Percentiles rank a stretch among this genome's conserved stretches.
phyloP scores from a whole-genome alignment of 2,329 filamentous ascomycete genomes.

The Davidsoniella virescens region DNA sequence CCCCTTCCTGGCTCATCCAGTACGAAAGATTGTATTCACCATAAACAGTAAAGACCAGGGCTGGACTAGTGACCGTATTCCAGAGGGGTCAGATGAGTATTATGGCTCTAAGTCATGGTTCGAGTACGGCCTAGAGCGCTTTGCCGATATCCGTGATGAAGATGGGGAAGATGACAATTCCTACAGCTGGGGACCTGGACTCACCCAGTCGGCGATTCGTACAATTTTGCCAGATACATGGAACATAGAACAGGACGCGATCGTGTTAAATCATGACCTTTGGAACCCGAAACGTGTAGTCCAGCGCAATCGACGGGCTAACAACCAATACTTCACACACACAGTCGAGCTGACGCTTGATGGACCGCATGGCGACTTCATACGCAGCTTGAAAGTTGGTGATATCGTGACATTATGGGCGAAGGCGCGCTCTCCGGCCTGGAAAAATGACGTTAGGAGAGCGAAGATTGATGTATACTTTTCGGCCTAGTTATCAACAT shows the following conservation, averaged over 20 bases:
- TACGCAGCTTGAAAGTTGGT: slow-evolving; percentile 38
- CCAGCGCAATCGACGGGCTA: slow-evolving; percentile 30
- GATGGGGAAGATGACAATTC: neutral
- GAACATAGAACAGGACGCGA: slow-evolving; percentile 8
- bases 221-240: slow-evolving; percentile 22
- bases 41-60: slow-evolving; percentile 43
- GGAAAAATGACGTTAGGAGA: slow-evolving; percentile 34
- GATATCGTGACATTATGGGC: slow-evolving; percentile 47
- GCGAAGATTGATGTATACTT: slow-evolving; percentile 42
- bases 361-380: slow-evolving; percentile 30
- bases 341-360: slow-evolving; percentile 32
- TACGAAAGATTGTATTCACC: slow-evolving; percentile 45
- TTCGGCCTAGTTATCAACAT: slow-evolving; percentile 20
- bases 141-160: slow-evolving; percentile 22
- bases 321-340: slow-evolving; percentile 23
- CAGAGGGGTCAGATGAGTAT: neutral
- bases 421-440: slow-evolving; percentile 37
- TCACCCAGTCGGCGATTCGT: slow-evolving; percentile 23
- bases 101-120: slow-evolving; percentile 43
- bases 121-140: slow-evolving; percentile 42
- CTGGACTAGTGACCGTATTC: slow-evolving; percentile 24
- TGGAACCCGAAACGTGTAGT: slow-evolving; percentile 25
- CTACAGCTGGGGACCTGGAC: slow-evolving; percentile 5
- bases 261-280: slow-evolving; percentile 25
- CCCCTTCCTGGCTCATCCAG: slow-evolving; percentile 30